These are phyloP conservation scores for Phoenix dactylifera DNA, from an alignment of 176 grass and related monocot species.

Conservation along the genomic window DNA sequence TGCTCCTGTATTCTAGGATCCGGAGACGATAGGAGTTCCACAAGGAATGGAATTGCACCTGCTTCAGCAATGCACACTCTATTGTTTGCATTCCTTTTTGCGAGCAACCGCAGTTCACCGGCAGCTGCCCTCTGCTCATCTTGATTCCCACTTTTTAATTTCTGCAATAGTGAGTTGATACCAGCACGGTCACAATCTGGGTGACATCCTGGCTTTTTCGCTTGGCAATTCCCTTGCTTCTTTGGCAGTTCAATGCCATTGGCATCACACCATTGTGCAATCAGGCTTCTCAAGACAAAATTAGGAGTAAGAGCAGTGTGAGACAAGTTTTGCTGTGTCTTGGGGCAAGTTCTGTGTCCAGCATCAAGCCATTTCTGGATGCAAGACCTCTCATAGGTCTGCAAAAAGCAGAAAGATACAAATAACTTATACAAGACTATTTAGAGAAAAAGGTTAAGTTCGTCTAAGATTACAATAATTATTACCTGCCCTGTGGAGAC, in stretches of 20 bases:
- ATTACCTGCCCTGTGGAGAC: slow-evolving; percentile 82
- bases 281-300: slow-evolving; percentile 89
- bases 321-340: slow-evolving; percentile 60
- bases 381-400: slow-evolving; percentile 87
- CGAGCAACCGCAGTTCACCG: slow-evolving; percentile 84
- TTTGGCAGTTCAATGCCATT: slow-evolving; percentile 83
- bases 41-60: slow-evolving; percentile 72
- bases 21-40: slow-evolving; percentile 62
- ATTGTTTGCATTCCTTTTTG: slow-evolving; percentile 91
- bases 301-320: slow-evolving; percentile 73
- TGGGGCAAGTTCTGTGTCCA: slow-evolving; percentile 93
- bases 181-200: slow-evolving; percentile 57
- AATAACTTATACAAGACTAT: neutral
- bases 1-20: slow-evolving; percentile 90
- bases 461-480: neutral
- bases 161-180: slow-evolving; percentile 55
- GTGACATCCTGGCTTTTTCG: slow-evolving; percentile 41
- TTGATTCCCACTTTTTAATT: slow-evolving; percentile 45
- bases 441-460: neutral
- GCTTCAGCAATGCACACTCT: slow-evolving; percentile 81
- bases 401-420: neutral
- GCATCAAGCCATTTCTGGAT: slow-evolving; percentile 95
- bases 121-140: slow-evolving; percentile 80
- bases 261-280: slow-evolving; percentile 88
- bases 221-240: slow-evolving; percentile 34